A percentile compares a stretch with the other conserved stretches of the same genome.
Conservation (phyloP, 2,329 filamentous ascomycete genomes). For the Rhynchosporium graminicola region DNA sequence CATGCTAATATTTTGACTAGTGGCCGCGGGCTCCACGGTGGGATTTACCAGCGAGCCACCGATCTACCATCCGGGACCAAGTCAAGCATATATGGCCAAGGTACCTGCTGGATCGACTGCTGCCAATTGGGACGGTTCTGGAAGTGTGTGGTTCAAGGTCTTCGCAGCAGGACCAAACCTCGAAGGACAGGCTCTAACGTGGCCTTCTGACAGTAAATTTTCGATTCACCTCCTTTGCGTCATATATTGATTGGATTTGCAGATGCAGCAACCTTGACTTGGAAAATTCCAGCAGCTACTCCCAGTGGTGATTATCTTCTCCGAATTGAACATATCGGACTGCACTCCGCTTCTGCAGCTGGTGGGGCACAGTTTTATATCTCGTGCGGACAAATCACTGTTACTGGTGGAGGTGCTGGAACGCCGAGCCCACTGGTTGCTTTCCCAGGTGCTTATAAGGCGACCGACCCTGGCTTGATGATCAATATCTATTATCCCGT, state of each 20-base stretch:
- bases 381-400: conserved; percentile 45
- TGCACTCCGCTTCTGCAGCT: conserved; percentile 25
- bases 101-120: conserved; percentile 33
- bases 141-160: conserved; percentile 38
- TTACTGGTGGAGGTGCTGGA: conserved; percentile 45
- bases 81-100: conserved; percentile 36
- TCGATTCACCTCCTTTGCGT: background rate
- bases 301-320: conserved; percentile 43
- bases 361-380: conserved; percentile 38
- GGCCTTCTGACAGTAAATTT: conserved; percentile 33
- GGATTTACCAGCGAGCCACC: conserved; percentile 19
- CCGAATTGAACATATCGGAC: conserved; percentile 42
- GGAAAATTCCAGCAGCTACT: conserved; percentile 41
- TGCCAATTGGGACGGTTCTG: conserved; percentile 33
- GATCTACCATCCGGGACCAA: conserved; percentile 37
- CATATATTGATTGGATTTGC: background rate
- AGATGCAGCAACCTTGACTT: conserved; percentile 27
- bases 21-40: too few species aligned
- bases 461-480: conserved; percentile 41
- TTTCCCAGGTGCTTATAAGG: conserved; percentile 43
- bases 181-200: conserved; percentile 28
- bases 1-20: too few species aligned
- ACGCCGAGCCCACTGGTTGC: conserved; percentile 41
- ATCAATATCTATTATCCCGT: conserved; percentile 43
- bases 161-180: conserved; percentile 31